Percentiles rank a stretch among this genome's conserved stretches.
Evolutionary conservation across 2,329 filamentous ascomycete species (phyloP).

Genomic region (Fusarium ramigenum): DNA sequence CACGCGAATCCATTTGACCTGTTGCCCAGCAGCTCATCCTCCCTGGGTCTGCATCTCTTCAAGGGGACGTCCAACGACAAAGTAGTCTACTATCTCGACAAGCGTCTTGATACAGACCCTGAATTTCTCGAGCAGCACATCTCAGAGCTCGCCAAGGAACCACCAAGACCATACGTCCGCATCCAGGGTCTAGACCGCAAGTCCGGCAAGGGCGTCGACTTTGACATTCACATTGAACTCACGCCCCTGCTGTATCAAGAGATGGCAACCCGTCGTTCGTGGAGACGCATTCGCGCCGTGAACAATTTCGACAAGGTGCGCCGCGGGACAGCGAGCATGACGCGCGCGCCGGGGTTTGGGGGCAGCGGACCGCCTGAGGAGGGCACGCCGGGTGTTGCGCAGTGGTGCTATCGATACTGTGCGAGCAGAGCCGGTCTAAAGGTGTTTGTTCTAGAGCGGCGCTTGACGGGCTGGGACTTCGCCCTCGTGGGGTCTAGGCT

Average conservation of each 20-base stretch:
- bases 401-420: slow-evolving; percentile 77
- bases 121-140: slow-evolving; percentile 57
- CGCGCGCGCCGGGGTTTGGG: slow-evolving; percentile 58
- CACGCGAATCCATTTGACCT: slow-evolving; percentile 24
- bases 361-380: slow-evolving; percentile 41
- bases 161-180: slow-evolving; percentile 63
- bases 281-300: slow-evolving; percentile 59
- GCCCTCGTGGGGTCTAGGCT: slow-evolving; percentile 61
- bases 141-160: slow-evolving; percentile 53
- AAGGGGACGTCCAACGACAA: slow-evolving; percentile 47
- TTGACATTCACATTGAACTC: slow-evolving; percentile 67
- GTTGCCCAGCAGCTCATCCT: slow-evolving; percentile 24
- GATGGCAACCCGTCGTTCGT: slow-evolving; percentile 51
- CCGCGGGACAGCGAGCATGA: slow-evolving; percentile 70
- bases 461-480: slow-evolving; percentile 69
- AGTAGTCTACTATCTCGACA: slow-evolving; percentile 55
- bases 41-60: slow-evolving; percentile 41
- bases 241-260: slow-evolving; percentile 65
- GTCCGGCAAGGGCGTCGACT: slow-evolving; percentile 60
- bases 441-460: slow-evolving; percentile 61
- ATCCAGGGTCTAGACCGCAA: slow-evolving; percentile 63
- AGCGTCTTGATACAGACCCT: slow-evolving; percentile 56
- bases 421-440: slow-evolving; percentile 66
- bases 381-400: slow-evolving; percentile 48
- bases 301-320: slow-evolving; percentile 68